Conservation (phyloP, 1,139 yeast species). For the Sugiyamaella grinbergsii region DNA sequence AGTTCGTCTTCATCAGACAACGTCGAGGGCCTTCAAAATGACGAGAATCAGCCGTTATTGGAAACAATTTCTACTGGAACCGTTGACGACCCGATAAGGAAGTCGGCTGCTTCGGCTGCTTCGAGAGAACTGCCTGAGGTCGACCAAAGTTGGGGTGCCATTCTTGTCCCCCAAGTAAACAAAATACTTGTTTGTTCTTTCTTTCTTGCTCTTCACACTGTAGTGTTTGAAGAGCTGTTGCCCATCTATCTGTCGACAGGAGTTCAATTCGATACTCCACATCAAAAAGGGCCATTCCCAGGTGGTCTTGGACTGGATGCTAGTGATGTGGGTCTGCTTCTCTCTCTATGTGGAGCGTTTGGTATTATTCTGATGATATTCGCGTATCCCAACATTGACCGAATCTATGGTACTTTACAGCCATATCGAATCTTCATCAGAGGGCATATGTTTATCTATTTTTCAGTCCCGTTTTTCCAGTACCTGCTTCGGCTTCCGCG, state of each 20-base stretch:
- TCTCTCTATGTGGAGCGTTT: conserved; percentile 58
- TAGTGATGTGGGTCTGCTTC: conserved; percentile 54
- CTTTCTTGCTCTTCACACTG: conserved; percentile 51
- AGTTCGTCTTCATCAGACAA: conserved; percentile 7
- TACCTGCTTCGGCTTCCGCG: conserved; percentile 41
- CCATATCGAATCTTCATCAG: conserved; percentile 49
- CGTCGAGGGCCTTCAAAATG: conserved; percentile 9
- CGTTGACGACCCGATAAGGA: conserved; percentile 3
- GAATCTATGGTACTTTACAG: conserved; percentile 51
- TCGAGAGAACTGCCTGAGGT: conserved; percentile 20
- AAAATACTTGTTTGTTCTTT: conserved; percentile 25
- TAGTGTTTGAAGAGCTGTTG: conserved; percentile 59
- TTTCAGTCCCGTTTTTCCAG: conserved; percentile 53
- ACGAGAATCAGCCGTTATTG: conserved; percentile 19
- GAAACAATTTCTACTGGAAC: conserved; percentile 13
- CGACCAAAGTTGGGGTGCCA: conserved; percentile 45
- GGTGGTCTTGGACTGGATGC: conserved; percentile 56
- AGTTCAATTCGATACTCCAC: conserved; percentile 36
- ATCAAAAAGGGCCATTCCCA: conserved; percentile 47
- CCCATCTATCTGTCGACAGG: conserved; percentile 62
- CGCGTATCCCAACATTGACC: conserved; percentile 58
- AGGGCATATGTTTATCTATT: conserved; percentile 53
- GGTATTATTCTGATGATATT: conserved; percentile 57
- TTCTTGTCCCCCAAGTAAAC: conserved; percentile 29
- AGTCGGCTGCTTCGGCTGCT: background rate